Percentiles rank a stretch among this genome's conserved stretches.
phyloP scores from a whole-genome alignment of 2,329 filamentous ascomycete species.

The Karstenula rhodostoma region DNA sequence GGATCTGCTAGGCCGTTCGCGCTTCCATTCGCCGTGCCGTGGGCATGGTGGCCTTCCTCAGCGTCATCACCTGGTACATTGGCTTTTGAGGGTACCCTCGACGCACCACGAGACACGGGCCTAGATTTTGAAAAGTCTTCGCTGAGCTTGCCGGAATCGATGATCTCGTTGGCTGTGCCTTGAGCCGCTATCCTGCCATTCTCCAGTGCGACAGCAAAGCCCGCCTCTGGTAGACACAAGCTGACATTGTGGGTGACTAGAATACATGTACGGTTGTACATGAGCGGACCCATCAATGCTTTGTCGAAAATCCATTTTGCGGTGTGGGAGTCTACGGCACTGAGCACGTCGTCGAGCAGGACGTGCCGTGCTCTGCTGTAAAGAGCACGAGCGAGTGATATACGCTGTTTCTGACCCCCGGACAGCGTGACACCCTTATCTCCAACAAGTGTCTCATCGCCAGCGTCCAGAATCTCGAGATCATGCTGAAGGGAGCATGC shows the following conservation, averaged over 20 bases:
- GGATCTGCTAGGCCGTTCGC: slow-evolving; percentile 53
- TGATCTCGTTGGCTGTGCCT: slow-evolving; percentile 79
- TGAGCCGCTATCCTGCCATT: slow-evolving; percentile 83
- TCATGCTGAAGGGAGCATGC: slow-evolving; percentile 93
- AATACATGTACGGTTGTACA: slow-evolving; percentile 89
- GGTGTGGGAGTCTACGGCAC: slow-evolving; percentile 95
- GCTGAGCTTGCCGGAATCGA: slow-evolving; percentile 85
- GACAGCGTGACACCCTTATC: slow-evolving; percentile 98
- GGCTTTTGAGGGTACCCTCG: slow-evolving; percentile 77
- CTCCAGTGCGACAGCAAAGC: slow-evolving; percentile 83
- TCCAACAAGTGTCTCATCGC: slow-evolving; percentile 91
- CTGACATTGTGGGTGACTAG: slow-evolving; percentile 94
- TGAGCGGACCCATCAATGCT: slow-evolving; percentile 87
- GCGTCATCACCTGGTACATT: slow-evolving; percentile 70
- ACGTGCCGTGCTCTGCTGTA: slow-evolving; percentile 94
- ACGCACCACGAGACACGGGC: slow-evolving; percentile 73
- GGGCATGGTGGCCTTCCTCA: slow-evolving; percentile 52
- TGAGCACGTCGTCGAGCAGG: slow-evolving; percentile 92
- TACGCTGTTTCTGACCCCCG: slow-evolving; percentile 96
- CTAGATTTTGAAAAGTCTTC: slow-evolving; percentile 83
- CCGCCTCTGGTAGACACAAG: slow-evolving; percentile 82
- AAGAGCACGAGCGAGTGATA: slow-evolving; percentile 94
- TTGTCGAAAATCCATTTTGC: slow-evolving; percentile 98
- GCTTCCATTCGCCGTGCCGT: slow-evolving; percentile 57
- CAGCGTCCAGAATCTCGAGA: slow-evolving; percentile 88